Base-by-base conservation (phyloP, 208 protist species). In the Leptomonas pyrrhocoris region DNA sequence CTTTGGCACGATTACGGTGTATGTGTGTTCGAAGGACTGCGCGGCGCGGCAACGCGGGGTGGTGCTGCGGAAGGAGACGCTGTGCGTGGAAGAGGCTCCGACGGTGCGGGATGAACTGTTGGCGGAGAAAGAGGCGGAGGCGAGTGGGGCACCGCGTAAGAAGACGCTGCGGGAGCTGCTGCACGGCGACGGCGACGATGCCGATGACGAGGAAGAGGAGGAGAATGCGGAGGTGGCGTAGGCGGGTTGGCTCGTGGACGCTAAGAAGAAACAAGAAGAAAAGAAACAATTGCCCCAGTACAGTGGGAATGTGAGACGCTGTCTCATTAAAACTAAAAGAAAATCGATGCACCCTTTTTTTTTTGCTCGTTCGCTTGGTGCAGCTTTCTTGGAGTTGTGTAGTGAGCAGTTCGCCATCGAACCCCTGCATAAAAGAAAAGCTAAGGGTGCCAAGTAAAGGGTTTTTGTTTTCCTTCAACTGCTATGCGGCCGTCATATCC, bases 1-100 rank as follows among this genome's bases (percentile, higher is more conserved):
- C 66, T 95, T 91, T 69, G 87, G 79, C n/a, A 89, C 88, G 2
- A 78, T 81, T 36, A 94, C 87, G 19, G 77, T 95, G 49, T 95
- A 92, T 74, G 77, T 84, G 0, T 95, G 90, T 49, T 74, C 76
- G 25, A 76, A 78, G 19, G 73, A 87, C 51, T 95, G 90, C 59
- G 75, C 79, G 30, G 70, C 64, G n/a, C 53, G 68, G 34, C 48
- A 65, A 49, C 12, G 15, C 13, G 88, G 84, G 18, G 77, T 92
- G 21, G 51, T 86, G n/a, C 36, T 95, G 53, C 80, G 74, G 1
- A 77, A 70, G 43, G 87, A 90, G 59, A 83, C 86, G 31, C 46
- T 95, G 19, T 79, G 80, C 71, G 85, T 95, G 19, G 83, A 86
- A 70, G 79, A 82, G 54, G 71, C 74, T 6, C 83, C 79, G 23